These are phyloP conservation scores for Erodium trifolium DNA, from an alignment of 441 rosid species.

Conservation along the genomic window DNA sequence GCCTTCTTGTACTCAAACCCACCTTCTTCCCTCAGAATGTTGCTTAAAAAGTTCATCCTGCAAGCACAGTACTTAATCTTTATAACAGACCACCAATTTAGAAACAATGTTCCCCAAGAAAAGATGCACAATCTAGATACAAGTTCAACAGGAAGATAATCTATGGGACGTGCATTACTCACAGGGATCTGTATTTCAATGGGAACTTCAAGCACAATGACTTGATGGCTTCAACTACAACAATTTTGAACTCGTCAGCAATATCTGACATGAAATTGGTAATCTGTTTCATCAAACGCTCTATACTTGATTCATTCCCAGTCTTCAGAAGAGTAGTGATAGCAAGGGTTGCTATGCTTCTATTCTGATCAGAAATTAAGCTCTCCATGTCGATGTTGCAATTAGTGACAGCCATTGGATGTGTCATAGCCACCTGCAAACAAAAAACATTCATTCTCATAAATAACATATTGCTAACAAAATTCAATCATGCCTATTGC, in stretches of 20 bases:
- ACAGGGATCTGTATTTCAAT: constrained; percentile 88
- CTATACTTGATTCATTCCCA: constrained; percentile 94
- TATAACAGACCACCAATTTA: neutral
- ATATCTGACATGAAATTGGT: constrained; percentile 98
- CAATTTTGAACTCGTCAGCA: constrained; percentile 97
- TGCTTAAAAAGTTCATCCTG: constrained; percentile 98
- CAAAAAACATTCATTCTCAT: constrained; percentile 11
- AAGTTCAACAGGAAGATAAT: constrained; percentile 10
- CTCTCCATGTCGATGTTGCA: constrained; percentile 99
- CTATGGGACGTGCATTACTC: constrained; percentile 22
- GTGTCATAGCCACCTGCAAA: constrained; percentile 90
- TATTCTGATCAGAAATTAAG: constrained; percentile 90
- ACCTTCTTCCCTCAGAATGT: constrained; percentile 94
- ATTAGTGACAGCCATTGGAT: constrained; percentile 97
- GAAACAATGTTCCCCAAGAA: neutral
- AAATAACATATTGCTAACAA: constrained; percentile 16
- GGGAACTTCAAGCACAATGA: constrained; percentile 90
- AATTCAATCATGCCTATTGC: neutral
- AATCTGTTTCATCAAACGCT: constrained; percentile 94
- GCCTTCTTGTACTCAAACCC: constrained; percentile 96
- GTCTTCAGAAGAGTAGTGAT: constrained; percentile 94
- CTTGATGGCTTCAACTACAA: constrained; percentile 94
- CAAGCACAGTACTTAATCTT: constrained; percentile 9
- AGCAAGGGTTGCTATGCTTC: constrained; percentile 96
- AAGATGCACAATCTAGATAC: constrained; percentile 1